Evolutionary conservation across 768 basidiomycete species (phyloP).

Genomic region (Mrakia blollopis): DNA sequence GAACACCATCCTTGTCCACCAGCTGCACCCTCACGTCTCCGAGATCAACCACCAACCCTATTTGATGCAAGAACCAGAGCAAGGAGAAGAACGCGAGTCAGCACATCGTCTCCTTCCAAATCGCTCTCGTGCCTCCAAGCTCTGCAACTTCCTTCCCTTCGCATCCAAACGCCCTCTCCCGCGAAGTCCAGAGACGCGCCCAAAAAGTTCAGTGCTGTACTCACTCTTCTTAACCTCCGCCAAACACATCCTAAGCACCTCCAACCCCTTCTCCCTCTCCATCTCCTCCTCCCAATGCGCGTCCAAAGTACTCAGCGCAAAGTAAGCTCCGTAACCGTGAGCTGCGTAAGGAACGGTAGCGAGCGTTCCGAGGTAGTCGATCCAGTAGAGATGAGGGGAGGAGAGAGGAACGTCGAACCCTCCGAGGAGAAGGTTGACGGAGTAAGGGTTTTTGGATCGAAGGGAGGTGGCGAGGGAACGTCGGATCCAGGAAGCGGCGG

Average conservation of each 20-base stretch:
- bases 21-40: conserved; percentile 74
- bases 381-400: conserved; percentile 75
- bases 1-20: conserved; percentile 84
- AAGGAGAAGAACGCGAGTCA: neutral
- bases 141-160: conserved; percentile 45
- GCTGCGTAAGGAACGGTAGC: conserved; percentile 85
- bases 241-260: conserved; percentile 76
- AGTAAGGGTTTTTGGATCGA: conserved; percentile 78
- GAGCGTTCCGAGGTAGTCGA: conserved; percentile 91
- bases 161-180: neutral
- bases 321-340: conserved; percentile 92
- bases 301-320: conserved; percentile 85
- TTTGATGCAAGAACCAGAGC: neutral
- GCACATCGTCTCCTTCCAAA: too few species aligned
- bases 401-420: conserved; percentile 73
- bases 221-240: conserved; percentile 75
- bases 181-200: neutral
- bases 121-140: neutral
- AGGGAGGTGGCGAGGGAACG: conserved; percentile 81
- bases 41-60: conserved; percentile 32
- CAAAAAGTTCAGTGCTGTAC: conserved; percentile 34
- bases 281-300: conserved; percentile 89
- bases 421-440: conserved; percentile 86
- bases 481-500: conserved; percentile 93
- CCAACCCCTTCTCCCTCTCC: conserved; percentile 76